Evolutionary conservation across 257 asterid species (phyloP).

Genomic region (Rubia yunnanensis): DNA sequence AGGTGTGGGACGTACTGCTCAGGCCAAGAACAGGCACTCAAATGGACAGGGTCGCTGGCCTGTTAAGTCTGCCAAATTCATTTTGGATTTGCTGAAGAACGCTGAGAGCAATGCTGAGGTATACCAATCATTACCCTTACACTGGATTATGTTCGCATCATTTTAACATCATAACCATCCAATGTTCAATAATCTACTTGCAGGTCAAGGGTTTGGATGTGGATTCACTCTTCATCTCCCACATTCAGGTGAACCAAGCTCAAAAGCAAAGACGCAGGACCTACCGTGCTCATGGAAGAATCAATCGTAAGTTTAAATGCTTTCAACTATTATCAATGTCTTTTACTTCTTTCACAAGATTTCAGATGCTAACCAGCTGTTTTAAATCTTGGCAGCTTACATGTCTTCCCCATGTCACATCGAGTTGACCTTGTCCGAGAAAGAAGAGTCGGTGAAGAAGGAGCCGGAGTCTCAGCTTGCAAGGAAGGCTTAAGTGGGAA

Average conservation of each 20-base stretch:
- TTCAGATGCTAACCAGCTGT: not conserved
- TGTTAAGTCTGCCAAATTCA: constrained; percentile 61
- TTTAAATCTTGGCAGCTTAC: constrained; percentile 37
- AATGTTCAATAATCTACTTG: not conserved
- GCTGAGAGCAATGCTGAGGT: constrained; percentile 95
- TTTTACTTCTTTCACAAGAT: not conserved
- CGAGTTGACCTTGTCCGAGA: constrained; percentile 55
- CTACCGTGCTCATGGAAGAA: constrained; percentile 79
- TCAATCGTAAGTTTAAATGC: constrained; percentile 34
- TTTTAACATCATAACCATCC: not conserved
- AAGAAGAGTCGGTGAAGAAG: constrained; percentile 78
- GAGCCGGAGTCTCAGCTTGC: constrained; percentile 67
- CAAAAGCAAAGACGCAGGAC: constrained; percentile 86
- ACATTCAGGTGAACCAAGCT: constrained; percentile 88
- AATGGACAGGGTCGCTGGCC: constrained; percentile 97
- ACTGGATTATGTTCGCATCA: no score
- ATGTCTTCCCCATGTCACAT: constrained; percentile 94
- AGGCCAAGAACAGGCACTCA: constrained; percentile 84
- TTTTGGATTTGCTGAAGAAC: constrained; percentile 69
- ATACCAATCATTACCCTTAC: not conserved
- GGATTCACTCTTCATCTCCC: constrained; percentile 79
- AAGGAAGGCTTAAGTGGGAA: constrained; percentile 40
- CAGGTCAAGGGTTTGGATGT: constrained; percentile 93
- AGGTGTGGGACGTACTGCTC: constrained; percentile 89
- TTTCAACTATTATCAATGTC: not conserved